Base-by-base conservation (phyloP, 768 basidiomycete species). In the Lanmaoa rubissima region DNA sequence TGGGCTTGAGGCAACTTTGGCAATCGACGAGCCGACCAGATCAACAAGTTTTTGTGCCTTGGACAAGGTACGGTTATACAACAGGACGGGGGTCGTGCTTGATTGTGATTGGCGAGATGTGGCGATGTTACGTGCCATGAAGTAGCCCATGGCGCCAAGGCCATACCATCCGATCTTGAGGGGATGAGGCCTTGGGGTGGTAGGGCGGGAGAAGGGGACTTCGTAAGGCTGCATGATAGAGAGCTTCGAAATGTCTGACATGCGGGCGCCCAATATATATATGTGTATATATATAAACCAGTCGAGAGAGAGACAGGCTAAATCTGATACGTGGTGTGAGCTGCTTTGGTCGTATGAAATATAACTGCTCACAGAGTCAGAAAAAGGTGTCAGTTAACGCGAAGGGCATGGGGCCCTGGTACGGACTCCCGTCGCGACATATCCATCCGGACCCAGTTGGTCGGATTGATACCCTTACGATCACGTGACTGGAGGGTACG, bases 41-140 rank as follows among this genome's bases (percentile, higher is more conserved):
- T 80, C 73, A 3, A 75, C 68, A 1, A 90, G 79, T 19, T 78
- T 76, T 53, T 87, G 80, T 17, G 82, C 71, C 69, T 89, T 92
- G 34, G 79, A 76, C 5, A 68, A 53, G 8, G 84, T 80, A n/a
- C 93, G 82, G 67, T 94, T 96, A 78, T 83, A 93, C 10, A 95
- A 78, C 36, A 87, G 69, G 48, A 94, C 66, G 4, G 91, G 84
- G 0, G 77, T 74, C 35, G 76, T 69, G 14, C 66, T 67, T 36
- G 69, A 57, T 44, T 78, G 73, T 5, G 73, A 61, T 19, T 73
- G 70, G 44, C 73, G 77, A 60, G 79, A 75, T 42, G 73, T 82
- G 35, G 89, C 90, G 35, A 96, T 78, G 70, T 95, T 96, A 38
- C 79, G 78, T 7, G 88, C 88, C 88, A 94, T 94, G 19, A 76